Evolutionary conservation across 2,329 filamentous ascomycete species (phyloP), one percentile per base, ranked within the genome.

Genomic region (Pseudophaeomoniella oleicola): DNA sequence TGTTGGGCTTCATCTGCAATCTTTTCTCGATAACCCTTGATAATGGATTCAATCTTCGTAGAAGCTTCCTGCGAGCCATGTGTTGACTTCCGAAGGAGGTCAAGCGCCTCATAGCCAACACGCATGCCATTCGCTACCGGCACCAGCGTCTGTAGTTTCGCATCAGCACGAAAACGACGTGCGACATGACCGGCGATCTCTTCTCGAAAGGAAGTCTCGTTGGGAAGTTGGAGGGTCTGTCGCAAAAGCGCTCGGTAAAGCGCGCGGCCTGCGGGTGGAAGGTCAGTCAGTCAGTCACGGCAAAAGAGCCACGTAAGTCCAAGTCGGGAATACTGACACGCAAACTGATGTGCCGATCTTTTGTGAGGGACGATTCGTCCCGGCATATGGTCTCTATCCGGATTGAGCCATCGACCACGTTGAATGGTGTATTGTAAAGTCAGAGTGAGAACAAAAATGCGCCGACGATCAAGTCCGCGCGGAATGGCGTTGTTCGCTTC

Each of bases 171-270:
- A 22, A 65, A 64, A 14, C 53, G 54, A 16, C 52, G 48, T 30
- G 48, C 51, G 31, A 64, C 45, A 45, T 47, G 34, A 31, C 35
- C 15, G 46, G 47, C 42, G 16, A 32, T 5, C 19, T 3, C 3
- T 5, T 4, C 16, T 30, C 32, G 31, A 15, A 18, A n/a, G 13
- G 42, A 37, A 16, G 44, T 41, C 14, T 37, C 45, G 17, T 35
- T 35, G n/a, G 50, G 46, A 33, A 60, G 41, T 40, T 47, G 48
- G 27, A 46, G 42, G 44, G 57, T 60, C 54, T 60, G 58, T 44
- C 55, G 54, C 35, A 66, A 54, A 35, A 66, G 59, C 30, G 59
- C 57, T 45, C 58, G 54, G 43, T 64, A 66, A 16, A 66, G 56
- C 27, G 60, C 56, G 43, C 62, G 46, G 42, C 60, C 62, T 65